Percentiles rank a stretch among this genome's conserved stretches.
Evolutionary conservation across 208 protist genomes (phyloP).

Genomic region (Crithidia bombi): DNA sequence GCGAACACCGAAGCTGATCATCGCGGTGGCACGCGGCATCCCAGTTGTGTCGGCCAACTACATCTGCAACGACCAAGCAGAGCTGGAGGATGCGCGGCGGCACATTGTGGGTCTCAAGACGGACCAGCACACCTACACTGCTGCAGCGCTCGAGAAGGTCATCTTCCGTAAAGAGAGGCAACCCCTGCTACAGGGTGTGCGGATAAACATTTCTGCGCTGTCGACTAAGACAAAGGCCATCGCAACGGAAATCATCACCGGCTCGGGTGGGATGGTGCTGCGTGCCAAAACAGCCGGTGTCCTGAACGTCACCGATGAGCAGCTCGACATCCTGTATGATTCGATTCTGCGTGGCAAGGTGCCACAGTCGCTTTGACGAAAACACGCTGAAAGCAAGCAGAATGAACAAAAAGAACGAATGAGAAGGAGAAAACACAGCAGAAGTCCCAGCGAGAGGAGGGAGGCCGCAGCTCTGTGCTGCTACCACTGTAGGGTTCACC

Average conservation of each 20-base stretch:
- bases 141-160: conserved; percentile 43
- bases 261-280: conserved; percentile 61
- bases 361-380: conserved; percentile 1
- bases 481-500: no score
- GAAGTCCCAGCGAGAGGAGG: no score
- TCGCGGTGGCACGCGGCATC: conserved; percentile 76
- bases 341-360: conserved; percentile 56
- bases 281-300: conserved; percentile 27
- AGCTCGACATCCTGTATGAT: conserved; percentile 72
- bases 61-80: conserved; percentile 38
- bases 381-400: not conserved
- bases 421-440: no score
- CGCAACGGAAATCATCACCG: conserved; percentile 68
- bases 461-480: no score
- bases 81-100: conserved; percentile 15
- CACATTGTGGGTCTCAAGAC: conserved; percentile 57
- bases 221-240: conserved; percentile 46
- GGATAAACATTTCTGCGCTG: conserved; percentile 49
- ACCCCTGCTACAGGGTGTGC: conserved; percentile 48
- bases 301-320: conserved; percentile 39
- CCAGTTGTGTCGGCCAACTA: conserved; percentile 64
- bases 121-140: conserved; percentile 54
- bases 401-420: no score
- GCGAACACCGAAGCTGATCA: conserved; percentile 88
- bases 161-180: conserved; percentile 41